Evolutionary conservation across 345 rosid genomes (phyloP), one percentile per base, ranked within the genome.

Genomic region (Populus davidiana): DNA sequence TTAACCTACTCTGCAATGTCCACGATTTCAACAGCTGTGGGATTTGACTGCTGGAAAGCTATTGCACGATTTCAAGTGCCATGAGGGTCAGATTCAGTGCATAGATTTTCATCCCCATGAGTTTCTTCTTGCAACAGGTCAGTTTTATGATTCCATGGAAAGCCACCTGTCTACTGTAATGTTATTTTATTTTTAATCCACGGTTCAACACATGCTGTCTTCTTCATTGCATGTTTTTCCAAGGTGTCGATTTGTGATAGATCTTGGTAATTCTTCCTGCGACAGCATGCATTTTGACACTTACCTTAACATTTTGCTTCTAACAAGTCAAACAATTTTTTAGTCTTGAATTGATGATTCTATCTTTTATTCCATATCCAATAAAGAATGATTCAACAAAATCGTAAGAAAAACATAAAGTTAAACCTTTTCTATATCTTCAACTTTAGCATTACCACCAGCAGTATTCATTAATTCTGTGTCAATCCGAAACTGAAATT

Each of bases 101-200:
- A 88, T 96, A 79, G 99, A 96, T 88, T 96, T 96, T 79, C 99
- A 96, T 90, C 99, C 99, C 56, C 89, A 94, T 36, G 98, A 96
- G 76, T 96, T 96, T 84, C 86, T 96, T 25, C 85, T 96, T 80
- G 98, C 97, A 74, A 90, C 99, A 89, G 99, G 99, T 93, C 81
- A 78, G 84, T 85, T 47, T 73, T 81, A 56, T 18, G 77, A 64
- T 78, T 69, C 5, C 41, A 27, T 50, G 47, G 5, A 62, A 29
- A 68, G 41, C 21, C 12, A 25, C 44, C 36, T 29, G 25, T 64
- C 8, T 8, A 65, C 33, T 71, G 36, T 44, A 10, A 39, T 64
- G n/a, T 71, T 21, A 38, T 63, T 65, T 9, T 14, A 65, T 77
- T 62, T 65, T 74, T 75, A 71, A 79, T 43, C 41, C 67, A 38